Base-by-base conservation (phyloP, 345 rosid genomes). In the Eucalyptus marginata region DNA sequence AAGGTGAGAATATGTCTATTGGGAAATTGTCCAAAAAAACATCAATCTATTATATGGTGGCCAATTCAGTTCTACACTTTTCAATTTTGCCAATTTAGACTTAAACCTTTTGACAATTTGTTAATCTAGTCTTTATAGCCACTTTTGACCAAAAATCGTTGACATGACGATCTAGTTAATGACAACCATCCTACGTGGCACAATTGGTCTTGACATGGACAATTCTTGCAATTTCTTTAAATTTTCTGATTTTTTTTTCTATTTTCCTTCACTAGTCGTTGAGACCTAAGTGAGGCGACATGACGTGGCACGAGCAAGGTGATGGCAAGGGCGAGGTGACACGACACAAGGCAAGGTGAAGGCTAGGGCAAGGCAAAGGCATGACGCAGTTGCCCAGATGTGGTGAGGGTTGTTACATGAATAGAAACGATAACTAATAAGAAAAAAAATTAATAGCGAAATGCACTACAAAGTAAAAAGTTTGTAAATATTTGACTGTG, bases 1-100 rank as follows among this genome's bases (percentile, higher is more conserved):
- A 18, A 20, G 47, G 47, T 11, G 27, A 11, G 8, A 20, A 4
- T 76, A 36, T 76, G 24, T 20, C 83, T 4, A 76, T 13, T 3
- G 4, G 13, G 5, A 71, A 36, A 71, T 71, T 71, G 4, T 71
- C 46, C 4, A 36, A 71, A 68, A 18, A 36, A 6, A 36, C 0
- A 1, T 36, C 3, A 71, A 36, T 13, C 1, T 33, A 33, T 2
- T 17, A 1, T 68, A 68, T 0, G 1, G 1, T 4, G 4, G 7
- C 6, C 7, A 9, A 71, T 68, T 68, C 1, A 8, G 2, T 31
- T 7, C 0, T 71, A 2, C 40, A 18, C 46, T 18, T 71, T 71
- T 71, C 1, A 71, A 71, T 36, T 71, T 71, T 4, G 4, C 2
- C 1, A 71, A 33, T 18, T 71, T 71, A 2, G 2, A 33, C 2